A percentile compares a stretch with the other conserved stretches of the same genome.
Evolutionary conservation across 305 asterid genomes (phyloP).

Genomic region (Stenogyne calaminthoides): DNA sequence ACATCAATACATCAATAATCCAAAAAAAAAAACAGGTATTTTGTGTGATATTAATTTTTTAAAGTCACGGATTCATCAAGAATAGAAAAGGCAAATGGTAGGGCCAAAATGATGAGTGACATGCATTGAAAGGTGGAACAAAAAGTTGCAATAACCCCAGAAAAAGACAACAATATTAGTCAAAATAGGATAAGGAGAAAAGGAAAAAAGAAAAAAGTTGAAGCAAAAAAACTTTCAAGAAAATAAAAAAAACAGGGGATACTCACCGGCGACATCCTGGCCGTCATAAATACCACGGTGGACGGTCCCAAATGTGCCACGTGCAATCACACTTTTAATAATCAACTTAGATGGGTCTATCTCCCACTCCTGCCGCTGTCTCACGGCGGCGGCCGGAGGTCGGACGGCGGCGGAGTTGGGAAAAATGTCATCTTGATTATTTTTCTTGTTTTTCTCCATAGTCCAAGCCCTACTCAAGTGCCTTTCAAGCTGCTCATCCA

Average conservation of each 20-base stretch:
- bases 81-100: constrained; percentile 21
- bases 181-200: constrained; percentile 1
- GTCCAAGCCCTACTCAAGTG: constrained; percentile 65
- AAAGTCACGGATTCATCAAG: constrained; percentile 16
- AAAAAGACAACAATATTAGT: constrained; percentile 32
- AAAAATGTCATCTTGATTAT: constrained; percentile 35
- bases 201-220: background rate
- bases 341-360: constrained; percentile 70
- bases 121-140: constrained; percentile 19
- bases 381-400: constrained; percentile 30
- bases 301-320: constrained; percentile 83
- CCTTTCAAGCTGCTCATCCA: constrained; percentile 82
- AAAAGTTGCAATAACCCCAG: constrained; percentile 22
- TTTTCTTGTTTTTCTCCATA: constrained; percentile 62
- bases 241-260: constrained; percentile 22
- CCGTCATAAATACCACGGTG: constrained; percentile 78
- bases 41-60: background rate
- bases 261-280: constrained; percentile 80
- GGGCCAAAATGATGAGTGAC: constrained; percentile 24
- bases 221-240: background rate
- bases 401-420: constrained; percentile 24
- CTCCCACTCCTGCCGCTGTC: constrained; percentile 81
- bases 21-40: background rate
- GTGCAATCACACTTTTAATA: constrained; percentile 66
- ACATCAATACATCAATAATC: no score